phyloP scores from a whole-genome alignment of 1,284 basidiomycete species.

The Trametes pubescens region DNA sequence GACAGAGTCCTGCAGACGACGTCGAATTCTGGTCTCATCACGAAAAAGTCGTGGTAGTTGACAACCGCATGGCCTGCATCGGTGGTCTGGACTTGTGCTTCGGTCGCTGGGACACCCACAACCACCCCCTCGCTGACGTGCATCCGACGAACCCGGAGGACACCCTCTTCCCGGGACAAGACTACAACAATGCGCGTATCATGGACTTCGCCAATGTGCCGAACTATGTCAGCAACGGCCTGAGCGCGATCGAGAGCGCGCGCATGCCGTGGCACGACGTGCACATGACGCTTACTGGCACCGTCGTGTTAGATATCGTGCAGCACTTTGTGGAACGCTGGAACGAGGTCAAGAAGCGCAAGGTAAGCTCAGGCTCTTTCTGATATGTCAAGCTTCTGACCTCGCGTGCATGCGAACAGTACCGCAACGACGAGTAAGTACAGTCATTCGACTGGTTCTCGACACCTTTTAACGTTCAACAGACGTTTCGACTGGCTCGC shows the following conservation, averaged over 20 bases:
- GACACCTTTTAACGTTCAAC: neutral
- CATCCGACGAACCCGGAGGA: constrained; percentile 85
- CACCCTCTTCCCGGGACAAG: constrained; percentile 93
- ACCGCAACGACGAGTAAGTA: constrained; percentile 59
- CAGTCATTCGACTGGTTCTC: too few species aligned
- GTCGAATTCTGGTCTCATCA: constrained; percentile 89
- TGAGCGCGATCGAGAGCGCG: constrained; percentile 75
- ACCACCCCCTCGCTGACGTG: constrained; percentile 87
- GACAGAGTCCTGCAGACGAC: constrained; percentile 53
- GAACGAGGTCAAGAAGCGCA: constrained; percentile 87
- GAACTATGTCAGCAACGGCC: constrained; percentile 78
- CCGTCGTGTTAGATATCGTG: constrained; percentile 86
- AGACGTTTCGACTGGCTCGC: constrained; percentile 80
- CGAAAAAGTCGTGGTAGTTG: constrained; percentile 86
- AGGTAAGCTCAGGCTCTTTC: constrained; percentile 48
- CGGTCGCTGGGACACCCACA: constrained; percentile 93
- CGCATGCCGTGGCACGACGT: constrained; percentile 94
- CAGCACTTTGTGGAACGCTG: constrained; percentile 93
- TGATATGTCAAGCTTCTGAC: neutral
- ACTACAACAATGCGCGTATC: constrained; percentile 89
- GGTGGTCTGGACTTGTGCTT: constrained; percentile 94
- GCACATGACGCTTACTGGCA: constrained; percentile 88
- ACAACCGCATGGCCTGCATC: constrained; percentile 83
- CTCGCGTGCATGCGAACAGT: constrained; percentile 44
- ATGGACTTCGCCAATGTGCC: constrained; percentile 86